These are phyloP conservation scores for Xanthoconium separans DNA, from an alignment of 1,284 basidiomycete species.

Conservation along the genomic window DNA sequence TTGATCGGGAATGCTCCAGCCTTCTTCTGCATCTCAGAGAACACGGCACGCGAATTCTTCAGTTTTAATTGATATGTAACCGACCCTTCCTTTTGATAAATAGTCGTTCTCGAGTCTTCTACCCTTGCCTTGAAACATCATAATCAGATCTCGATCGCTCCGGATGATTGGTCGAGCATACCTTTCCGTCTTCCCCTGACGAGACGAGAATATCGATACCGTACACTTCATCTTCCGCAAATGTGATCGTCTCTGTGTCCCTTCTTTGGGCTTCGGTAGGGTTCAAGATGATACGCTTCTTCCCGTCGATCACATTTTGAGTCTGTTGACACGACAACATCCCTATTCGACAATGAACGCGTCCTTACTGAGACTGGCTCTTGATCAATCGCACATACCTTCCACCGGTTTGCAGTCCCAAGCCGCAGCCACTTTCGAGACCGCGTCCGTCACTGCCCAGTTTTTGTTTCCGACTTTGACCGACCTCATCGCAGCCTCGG, in stretches of 20 bases:
- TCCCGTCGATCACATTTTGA: conserved; percentile 94
- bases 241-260: conserved; percentile 81
- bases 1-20: conserved; percentile 98
- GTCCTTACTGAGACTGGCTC: neutral
- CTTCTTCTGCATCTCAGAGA: conserved; percentile 97
- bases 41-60: conserved; percentile 94
- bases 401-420: conserved; percentile 90
- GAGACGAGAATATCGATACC: conserved; percentile 93
- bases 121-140: conserved; percentile 62
- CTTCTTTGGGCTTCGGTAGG: conserved; percentile 81
- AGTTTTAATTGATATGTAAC: conserved; percentile 97
- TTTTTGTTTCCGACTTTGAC: conserved; percentile 92
- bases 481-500: conserved; percentile 86
- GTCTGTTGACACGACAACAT: conserved; percentile 92
- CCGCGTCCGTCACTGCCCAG: conserved; percentile 90
- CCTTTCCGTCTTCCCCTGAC: conserved; percentile 88
- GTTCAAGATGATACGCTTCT: conserved; percentile 94
- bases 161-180: conserved; percentile 31
- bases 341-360: conserved; percentile 41
- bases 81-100: conserved; percentile 87
- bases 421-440: conserved; percentile 69
- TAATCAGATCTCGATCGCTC: conserved; percentile 3
- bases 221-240: conserved; percentile 95
- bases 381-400: conserved; percentile 52
- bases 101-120: conserved; percentile 87